Evolutionary conservation across 805 yeast species (phyloP), one percentile per base, ranked within the genome.

Genomic region (Novakomyces olei): DNA sequence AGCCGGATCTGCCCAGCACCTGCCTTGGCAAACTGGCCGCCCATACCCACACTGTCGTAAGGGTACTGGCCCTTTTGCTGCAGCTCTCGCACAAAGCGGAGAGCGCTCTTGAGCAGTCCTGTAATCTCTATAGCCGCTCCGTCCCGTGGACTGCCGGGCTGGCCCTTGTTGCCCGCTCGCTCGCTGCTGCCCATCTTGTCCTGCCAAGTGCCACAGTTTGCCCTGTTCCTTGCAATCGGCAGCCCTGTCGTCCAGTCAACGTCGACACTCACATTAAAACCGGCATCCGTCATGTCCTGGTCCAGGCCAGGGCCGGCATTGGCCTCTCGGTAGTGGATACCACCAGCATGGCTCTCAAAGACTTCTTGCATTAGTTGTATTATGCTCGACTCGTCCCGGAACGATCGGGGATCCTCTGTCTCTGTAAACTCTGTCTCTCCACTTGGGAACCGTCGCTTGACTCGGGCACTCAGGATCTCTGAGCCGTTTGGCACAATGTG

Each of bases 151-250:
- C 96, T 85, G 2, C 96, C 98, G 1, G 98, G 98, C 23, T 67
- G 59, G n/a, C 98, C 98, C 43, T 73, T 76, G 37, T 69, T 72
- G 1, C 75, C 73, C 0, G 96, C 94, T 35, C 54, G 61, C 23
- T 53, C 69, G 46, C 92, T 77, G 55, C 88, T 96, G 17, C 98
- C 98, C 96, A 85, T 85, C 55, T 85, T 85, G 54, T 85, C 98
- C 94, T 83, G 85, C 98, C 98, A 85, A 0, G 98, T 88, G 15
- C 98, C 98, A 57, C 98, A 85, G 49, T 85, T 85, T 50, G 55
- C 68, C 51, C 77, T 92, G 31, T 78, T 77, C 2, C 98, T 96
- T 29, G 96, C 98, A 50, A 69, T 75, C 3, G 83, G 58, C 19
- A 88, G 55, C 1, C 98, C 98, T 8, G 77, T 81, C 0, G 57